Base-by-base conservation (phyloP, 768 basidiomycete species). In the Holtermannia corniformis region DNA sequence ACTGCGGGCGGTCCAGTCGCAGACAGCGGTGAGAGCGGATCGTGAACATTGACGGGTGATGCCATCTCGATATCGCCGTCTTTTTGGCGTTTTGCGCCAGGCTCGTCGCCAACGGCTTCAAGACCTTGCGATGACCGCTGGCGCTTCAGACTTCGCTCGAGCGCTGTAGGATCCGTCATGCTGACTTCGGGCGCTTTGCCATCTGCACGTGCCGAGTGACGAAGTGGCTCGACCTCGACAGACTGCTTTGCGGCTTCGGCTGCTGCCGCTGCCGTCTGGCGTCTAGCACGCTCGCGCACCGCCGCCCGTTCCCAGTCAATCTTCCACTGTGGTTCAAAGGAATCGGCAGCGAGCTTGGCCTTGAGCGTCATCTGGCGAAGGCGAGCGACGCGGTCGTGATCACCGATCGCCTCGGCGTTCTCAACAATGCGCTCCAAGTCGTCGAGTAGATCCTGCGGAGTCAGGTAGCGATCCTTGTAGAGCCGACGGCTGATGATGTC, bases 291-390 rank as follows among this genome's bases (percentile, higher is more conserved):
- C 67, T 92, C 86, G 21, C 76, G 54, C 26, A 58, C 67, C 13
- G 87, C 85, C 86, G 92, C 91, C 58, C 86, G 78, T 67, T 86
- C 83, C 69, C 92, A 96, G 69, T 96, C 93, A 24, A 82, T 53
- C 47, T 77, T 76, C 69, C 95, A 85, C 49, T 80, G 78, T 0
- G 54, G 62, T 47, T 68, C 67, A 47, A 68, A 68, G 0, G 54
- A 55, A 13, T 44, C 44, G 7, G 65, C 62, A 52, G 65, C 84
- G 65, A 95, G 78, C 1, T 87, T 78, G 16, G 87, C 85, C 51
- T 74, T 63, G 21, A 82, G 88, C 57, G 83, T 80, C 88, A 99
- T 88, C 37, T 87, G 84, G 56, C 88, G 85, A 0, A 93, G 87
- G 57, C 84, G 85, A 64, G 80, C 79, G 41, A 87, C 70, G 41